Percentiles rank a stretch among this genome's conserved stretches.
phyloP scores from a whole-genome alignment of 139 green algal genomes.

The Asterochloris erici region DNA sequence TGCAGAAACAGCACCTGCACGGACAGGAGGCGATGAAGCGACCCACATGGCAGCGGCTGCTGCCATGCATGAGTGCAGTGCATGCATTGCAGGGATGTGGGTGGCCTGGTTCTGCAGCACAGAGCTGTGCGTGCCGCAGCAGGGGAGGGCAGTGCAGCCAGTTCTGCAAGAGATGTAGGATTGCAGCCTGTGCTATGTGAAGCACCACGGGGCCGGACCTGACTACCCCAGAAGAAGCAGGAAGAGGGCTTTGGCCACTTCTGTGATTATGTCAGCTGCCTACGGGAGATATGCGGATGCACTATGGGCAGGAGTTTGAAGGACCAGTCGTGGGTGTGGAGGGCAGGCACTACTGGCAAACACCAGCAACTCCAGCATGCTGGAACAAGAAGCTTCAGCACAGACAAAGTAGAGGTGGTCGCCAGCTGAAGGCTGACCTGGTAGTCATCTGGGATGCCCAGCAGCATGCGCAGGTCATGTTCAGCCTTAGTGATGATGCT shows the following conservation, averaged over 20 bases:
- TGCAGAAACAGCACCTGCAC: conserved; percentile 80
- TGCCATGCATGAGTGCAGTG: not conserved
- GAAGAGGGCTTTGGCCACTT: too few species aligned
- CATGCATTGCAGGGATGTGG: not conserved
- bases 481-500: conserved; percentile 88
- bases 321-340: too few species aligned
- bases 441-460: conserved; percentile 95
- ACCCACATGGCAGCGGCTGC: not conserved
- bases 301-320: too few species aligned
- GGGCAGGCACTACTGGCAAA: too few species aligned
- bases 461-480: conserved; percentile 85
- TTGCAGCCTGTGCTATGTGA: too few species aligned
- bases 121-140: too few species aligned
- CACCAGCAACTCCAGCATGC: not conserved
- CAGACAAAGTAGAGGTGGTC: too few species aligned
- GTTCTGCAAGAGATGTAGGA: not conserved
- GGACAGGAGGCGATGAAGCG: not conserved
- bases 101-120: not conserved
- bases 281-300: too few species aligned
- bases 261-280: too few species aligned
- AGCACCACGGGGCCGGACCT: too few species aligned
- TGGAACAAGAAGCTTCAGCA: not conserved
- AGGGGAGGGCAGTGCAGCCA: not conserved
- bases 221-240: too few species aligned
- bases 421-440: conserved; percentile 44